Evolutionary conservation across 2,329 filamentous ascomycete genomes (phyloP).

Genomic region (Sporothrix pseudoabietina): DNA sequence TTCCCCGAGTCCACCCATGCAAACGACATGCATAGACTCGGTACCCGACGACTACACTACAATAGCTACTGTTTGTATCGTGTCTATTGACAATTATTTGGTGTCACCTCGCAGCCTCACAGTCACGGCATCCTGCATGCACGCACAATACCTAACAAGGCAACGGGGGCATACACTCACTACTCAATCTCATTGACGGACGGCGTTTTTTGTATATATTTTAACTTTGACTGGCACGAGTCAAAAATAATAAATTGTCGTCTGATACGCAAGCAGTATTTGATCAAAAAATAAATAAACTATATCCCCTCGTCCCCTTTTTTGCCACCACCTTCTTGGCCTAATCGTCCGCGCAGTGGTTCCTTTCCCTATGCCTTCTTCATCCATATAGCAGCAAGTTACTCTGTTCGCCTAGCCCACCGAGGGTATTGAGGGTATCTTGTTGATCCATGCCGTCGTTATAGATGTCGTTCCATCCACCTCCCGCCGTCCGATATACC

Average conservation of each 20-base stretch:
- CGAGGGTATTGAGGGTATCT: not conserved
- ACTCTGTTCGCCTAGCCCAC: not conserved
- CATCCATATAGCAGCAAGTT: slow-evolving; percentile 10
- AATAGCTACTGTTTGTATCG: not conserved
- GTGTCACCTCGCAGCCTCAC: not conserved
- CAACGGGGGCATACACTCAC: not conserved
- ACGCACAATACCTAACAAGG: not conserved
- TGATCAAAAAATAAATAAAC: slow-evolving; percentile 8
- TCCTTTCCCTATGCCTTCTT: not conserved
- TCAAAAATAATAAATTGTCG: not conserved
- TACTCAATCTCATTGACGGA: not conserved
- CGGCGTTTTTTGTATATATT: not conserved
- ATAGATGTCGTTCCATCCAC: not conserved
- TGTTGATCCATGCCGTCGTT: slow-evolving; percentile 4
- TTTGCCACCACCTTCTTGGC: not conserved
- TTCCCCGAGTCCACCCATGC: not conserved
- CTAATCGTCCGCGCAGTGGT: too few species aligned
- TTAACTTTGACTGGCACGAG: too few species aligned
- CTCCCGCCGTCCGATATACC: not conserved
- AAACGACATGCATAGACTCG: not conserved
- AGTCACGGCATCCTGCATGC: not conserved
- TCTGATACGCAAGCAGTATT: not conserved
- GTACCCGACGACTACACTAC: not conserved
- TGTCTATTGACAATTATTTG: not conserved
- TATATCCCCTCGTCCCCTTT: not conserved